Conservation (phyloP, 202 grass and related monocot species). For the Bolboschoenoplectus hybrid region DNA sequence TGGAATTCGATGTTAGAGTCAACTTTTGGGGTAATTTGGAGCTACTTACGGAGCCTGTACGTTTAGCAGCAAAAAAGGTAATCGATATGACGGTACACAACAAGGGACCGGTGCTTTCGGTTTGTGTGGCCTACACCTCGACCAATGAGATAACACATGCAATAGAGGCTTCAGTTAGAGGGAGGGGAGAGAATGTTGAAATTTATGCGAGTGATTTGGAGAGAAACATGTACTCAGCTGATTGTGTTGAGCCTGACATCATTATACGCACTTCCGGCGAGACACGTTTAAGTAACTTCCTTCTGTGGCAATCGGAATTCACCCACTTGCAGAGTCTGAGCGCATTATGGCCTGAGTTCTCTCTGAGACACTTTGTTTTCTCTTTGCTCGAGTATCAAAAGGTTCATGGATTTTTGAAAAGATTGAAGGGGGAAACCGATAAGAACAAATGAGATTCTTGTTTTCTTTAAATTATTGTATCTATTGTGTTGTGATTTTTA, state of each 20-base stretch:
- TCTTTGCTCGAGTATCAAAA: constrained; percentile 67
- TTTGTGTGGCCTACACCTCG: constrained; percentile 77
- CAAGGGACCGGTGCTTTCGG: constrained; percentile 60
- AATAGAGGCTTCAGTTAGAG: constrained; percentile 49
- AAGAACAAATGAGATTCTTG: constrained; percentile 33
- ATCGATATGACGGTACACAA: constrained; percentile 58
- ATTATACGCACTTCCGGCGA: constrained; percentile 83
- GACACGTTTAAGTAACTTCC: constrained; percentile 77
- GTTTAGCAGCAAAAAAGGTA: constrained; percentile 53
- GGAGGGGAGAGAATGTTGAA: constrained; percentile 35
- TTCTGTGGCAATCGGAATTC: constrained; percentile 72
- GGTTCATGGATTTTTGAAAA: constrained; percentile 55
- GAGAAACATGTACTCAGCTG: constrained; percentile 50
- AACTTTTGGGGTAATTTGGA: constrained; percentile 81
- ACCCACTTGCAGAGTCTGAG: constrained; percentile 65
- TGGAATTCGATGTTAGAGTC: constrained; percentile 57
- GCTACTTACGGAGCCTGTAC: constrained; percentile 54
- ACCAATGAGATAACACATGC: constrained; percentile 73
- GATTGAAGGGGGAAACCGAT: constrained; percentile 40
- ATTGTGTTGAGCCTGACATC: constrained; percentile 69
- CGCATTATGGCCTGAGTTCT: constrained; percentile 66
- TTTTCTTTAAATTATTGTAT: neutral
- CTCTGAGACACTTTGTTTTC: constrained; percentile 56
- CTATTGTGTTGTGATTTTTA: neutral
- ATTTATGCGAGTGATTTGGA: constrained; percentile 56